Evolutionary conservation across 2,329 filamentous ascomycete genomes (phyloP), one percentile per base, ranked within the genome.

Genomic region (Fusarium palustre): DNA sequence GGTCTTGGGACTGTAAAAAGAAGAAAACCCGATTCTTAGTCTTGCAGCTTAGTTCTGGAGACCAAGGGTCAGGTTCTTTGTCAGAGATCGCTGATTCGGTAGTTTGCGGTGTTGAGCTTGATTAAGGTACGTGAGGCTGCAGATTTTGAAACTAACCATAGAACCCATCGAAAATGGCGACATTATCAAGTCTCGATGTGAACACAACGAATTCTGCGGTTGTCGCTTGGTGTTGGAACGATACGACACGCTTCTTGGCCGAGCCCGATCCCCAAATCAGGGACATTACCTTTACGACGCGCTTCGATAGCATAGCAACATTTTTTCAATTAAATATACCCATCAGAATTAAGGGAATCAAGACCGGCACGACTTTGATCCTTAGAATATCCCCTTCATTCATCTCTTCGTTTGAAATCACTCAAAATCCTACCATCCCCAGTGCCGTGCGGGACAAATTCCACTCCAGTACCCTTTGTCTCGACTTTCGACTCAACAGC

Each of bases 1-100:
- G 34, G 48, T 28, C 24, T 36, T 41, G 8, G 3, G 24, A 43
- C 36, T 20, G 53, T 57, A 7, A 55, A 55, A 55, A 46, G 31
- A 54, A 54, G 43, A 36, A 54, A 12, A 16, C 36, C n/a, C 30
- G 30, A 33, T 22, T 30, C 0, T 62, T 48, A 46, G 47, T 49
- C 58, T 58, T 30, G 52, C 62, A 62, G 62, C 52, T 62, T 28
- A 57, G 59, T 31, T 53, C 62, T 62, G 62, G 62, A 49, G 62
- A 31, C 4, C 10, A 50, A 20, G 25, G 61, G 15, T 18, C 43
- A 20, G 33, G 10, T 30, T 31, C 47, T 20, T 46, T 12, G 15
- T 41, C 41, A 52, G 48, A 30, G 4, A 28, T 28, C 48, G 48
- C 7, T 41, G 48, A 52, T 52, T 52, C 34, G 15, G 13, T 13